Base-by-base conservation (phyloP, 257 asterid genomes). In the Solanum acaule region DNA sequence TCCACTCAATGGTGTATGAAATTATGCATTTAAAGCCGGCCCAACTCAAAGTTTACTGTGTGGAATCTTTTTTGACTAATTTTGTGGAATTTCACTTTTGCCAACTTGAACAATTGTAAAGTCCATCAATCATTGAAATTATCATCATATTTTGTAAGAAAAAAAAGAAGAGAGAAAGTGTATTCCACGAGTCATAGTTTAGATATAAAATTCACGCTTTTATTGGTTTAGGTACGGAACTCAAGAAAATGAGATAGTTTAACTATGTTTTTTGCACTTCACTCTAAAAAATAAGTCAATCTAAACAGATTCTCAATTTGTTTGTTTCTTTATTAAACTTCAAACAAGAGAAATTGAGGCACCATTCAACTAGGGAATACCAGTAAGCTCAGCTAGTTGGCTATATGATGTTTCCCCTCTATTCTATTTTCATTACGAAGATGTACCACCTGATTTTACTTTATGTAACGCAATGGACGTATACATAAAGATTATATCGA, bases 121-220 rank as follows among this genome's bases (percentile, higher is more conserved):
- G 86, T 82, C 67, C 67, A 27, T 10, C 70, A 46, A 16, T 29
- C 44, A 79, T 29, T 81, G 68, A 46, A 29, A 46, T 18, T 81
- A 81, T 81, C 86, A 81, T 46, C 27, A 81, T 44, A 3, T 15
- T 81, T 29, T 29, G 6, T 46, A 46, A 79, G 65, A n/a, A 40
- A 13, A 14, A n/a, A 12, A 40, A 33, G 5, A 3, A 77, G 0
- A 49, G 22, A 49, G 3, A 52, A 2, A 18, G 8, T 78, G 25
- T 6, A 0, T 56, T 56, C 4, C 4, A 6, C 2, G 2, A 20
- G n/a, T 20, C 4, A 56, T 7, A 18, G 4, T 56, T 56, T 56
- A 56, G 0, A 6, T 56, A 7, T 56, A 18, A 56, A 56, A 56
- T 7, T 18, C 0, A 56, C 0, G 1, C 3, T 52, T 52, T 52